These are phyloP conservation scores for Fusarium sp. DNA, from an alignment of 2,329 filamentous ascomycete species.

Conservation along the genomic window DNA sequence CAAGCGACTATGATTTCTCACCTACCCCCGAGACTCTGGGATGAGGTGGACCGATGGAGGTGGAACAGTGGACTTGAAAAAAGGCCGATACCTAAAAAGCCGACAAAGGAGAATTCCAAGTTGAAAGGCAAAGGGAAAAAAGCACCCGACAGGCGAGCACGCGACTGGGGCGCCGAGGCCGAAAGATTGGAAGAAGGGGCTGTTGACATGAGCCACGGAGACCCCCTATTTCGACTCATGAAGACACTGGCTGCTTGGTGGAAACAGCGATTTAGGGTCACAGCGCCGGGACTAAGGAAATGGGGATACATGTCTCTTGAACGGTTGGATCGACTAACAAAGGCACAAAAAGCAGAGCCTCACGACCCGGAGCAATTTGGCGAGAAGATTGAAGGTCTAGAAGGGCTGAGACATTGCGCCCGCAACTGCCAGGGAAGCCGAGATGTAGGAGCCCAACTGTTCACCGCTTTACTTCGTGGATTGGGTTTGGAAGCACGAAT, in stretches of 20 bases:
- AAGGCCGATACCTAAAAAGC: conserved; percentile 46
- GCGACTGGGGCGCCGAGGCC: conserved; percentile 78
- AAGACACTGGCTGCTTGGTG: conserved; percentile 85
- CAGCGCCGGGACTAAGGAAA: conserved; percentile 85
- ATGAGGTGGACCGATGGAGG: conserved; percentile 79
- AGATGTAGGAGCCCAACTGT: conserved; percentile 89
- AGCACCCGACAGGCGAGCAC: conserved; percentile 48
- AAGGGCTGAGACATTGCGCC: conserved; percentile 76
- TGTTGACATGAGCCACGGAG: conserved; percentile 82
- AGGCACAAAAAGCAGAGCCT: conserved; percentile 72
- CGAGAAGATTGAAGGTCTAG: conserved; percentile 75
- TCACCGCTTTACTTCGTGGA: conserved; percentile 84
- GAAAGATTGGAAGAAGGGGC: conserved; percentile 74
- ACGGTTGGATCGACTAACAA: conserved; percentile 77
- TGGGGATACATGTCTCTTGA: conserved; percentile 86
- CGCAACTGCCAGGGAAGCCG: conserved; percentile 80
- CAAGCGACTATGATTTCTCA: conserved; percentile 82
- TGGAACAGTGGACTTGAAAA: conserved; percentile 72
- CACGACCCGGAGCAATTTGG: conserved; percentile 75
- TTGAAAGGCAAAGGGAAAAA: conserved; percentile 55
- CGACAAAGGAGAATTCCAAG: conserved; percentile 48
- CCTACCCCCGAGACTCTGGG: conserved; percentile 73
- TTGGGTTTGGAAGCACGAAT: conserved; percentile 85
- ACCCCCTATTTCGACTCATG: conserved; percentile 82
- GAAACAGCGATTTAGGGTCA: conserved; percentile 84